phyloP scores from a whole-genome alignment of 345 rosid species.

The Corchorus olitorius region DNA sequence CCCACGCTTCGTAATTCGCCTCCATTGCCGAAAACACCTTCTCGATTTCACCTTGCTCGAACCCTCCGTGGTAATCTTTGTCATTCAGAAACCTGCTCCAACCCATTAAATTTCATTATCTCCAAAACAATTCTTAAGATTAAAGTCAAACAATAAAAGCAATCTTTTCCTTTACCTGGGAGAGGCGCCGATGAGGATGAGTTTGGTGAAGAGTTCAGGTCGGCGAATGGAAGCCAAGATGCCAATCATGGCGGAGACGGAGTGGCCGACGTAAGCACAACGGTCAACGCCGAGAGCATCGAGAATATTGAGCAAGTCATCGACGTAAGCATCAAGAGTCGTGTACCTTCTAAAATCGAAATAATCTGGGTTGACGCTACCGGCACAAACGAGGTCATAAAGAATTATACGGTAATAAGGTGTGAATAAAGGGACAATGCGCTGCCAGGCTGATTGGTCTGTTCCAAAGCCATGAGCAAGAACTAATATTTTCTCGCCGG shows the following conservation, averaged over 20 bases:
- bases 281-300: constrained; percentile 59
- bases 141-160: not conserved
- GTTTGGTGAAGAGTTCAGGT: constrained; percentile 77
- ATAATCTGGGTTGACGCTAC: constrained; percentile 79
- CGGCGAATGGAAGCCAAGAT: constrained; percentile 79
- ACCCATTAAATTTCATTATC: not conserved
- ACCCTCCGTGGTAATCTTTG: constrained; percentile 73
- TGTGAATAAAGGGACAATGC: constrained; percentile 65
- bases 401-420: constrained; percentile 56
- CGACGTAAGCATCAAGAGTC: constrained; percentile 70
- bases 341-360: constrained; percentile 67
- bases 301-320: constrained; percentile 75
- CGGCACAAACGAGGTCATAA: constrained; percentile 84
- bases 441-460: constrained; percentile 88
- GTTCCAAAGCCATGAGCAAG: constrained; percentile 87
- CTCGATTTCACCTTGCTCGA: constrained; percentile 62
- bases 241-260: constrained; percentile 90
- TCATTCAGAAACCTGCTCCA: constrained; percentile 54
- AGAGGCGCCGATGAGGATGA: constrained; percentile 76
- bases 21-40: constrained; percentile 75
- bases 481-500: constrained; percentile 65
- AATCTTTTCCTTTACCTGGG: constrained; percentile 54
- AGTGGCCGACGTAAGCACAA: constrained; percentile 82
- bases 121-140: not conserved
- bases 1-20: constrained; percentile 84